Percentiles rank a stretch among this genome's conserved stretches.
Conservation (phyloP, 1,284 basidiomycete genomes). For the Cutaneotrichosporon mucoides region DNA sequence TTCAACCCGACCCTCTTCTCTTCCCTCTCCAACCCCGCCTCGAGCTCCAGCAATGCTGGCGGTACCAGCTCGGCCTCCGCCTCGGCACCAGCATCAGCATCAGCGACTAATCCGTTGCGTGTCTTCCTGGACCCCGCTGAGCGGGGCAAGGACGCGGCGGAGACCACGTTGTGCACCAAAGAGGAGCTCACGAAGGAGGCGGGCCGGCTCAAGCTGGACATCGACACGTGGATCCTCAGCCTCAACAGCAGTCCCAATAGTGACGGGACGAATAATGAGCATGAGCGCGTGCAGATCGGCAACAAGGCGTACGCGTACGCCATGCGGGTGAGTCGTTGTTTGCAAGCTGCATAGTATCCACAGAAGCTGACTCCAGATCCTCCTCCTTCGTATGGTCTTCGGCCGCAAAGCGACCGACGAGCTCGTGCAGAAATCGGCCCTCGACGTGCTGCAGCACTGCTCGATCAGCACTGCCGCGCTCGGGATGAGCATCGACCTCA, state of each 20-base stretch:
- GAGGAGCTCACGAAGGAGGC: constrained; percentile 29
- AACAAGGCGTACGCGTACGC: constrained; percentile 49
- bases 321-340: constrained; percentile 43
- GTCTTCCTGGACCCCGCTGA: not conserved
- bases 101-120: too few species aligned
- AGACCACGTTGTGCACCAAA: not conserved
- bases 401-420: constrained; percentile 47
- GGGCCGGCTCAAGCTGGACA: constrained; percentile 37
- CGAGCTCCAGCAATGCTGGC: too few species aligned
- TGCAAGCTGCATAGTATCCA: not conserved
- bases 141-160: not conserved
- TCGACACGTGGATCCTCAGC: constrained; percentile 46
- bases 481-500: constrained; percentile 50
- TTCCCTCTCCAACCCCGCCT: too few species aligned
- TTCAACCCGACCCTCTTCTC: too few species aligned
- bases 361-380: constrained; percentile 42
- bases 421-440: constrained; percentile 47
- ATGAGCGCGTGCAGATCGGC: constrained; percentile 49
- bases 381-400: constrained; percentile 53
- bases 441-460: constrained; percentile 43
- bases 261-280: constrained; percentile 20
- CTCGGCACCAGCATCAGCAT: too few species aligned
- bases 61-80: too few species aligned
- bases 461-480: constrained; percentile 41
- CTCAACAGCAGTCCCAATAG: constrained; percentile 13